Evolutionary conservation across 2,329 filamentous ascomycete species (phyloP).

Genomic region (Aspergillus ibericus): DNA sequence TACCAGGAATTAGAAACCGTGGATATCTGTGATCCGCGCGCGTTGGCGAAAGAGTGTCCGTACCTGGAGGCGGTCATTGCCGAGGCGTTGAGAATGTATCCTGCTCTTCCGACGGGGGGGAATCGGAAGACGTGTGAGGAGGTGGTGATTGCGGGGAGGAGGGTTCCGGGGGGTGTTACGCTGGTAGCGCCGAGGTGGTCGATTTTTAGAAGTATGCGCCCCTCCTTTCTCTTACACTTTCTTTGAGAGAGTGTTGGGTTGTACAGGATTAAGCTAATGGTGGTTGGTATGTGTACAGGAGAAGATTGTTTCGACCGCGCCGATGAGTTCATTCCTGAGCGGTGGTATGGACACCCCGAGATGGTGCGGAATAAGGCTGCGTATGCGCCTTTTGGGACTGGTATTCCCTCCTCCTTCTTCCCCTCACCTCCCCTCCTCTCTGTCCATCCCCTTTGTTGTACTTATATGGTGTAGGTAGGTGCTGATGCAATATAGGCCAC

Average conservation of each 20-base stretch:
- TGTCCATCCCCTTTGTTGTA: not conserved
- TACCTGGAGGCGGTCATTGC: constrained; percentile 16
- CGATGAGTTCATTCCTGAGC: constrained; percentile 18
- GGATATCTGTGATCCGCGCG: constrained; percentile 5
- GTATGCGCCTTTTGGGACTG: constrained; percentile 19
- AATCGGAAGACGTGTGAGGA: constrained; percentile 15
- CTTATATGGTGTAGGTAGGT: not conserved
- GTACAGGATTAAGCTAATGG: not conserved
- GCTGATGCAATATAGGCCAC: constrained; percentile 4
- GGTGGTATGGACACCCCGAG: constrained; percentile 15
- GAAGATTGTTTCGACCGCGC: constrained; percentile 16
- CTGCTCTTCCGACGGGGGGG: constrained; percentile 16
- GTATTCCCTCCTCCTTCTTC: constrained; percentile 1
- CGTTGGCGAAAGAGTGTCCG: constrained; percentile 1
- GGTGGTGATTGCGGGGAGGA: constrained; percentile 12
- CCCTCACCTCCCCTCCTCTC: not conserved
- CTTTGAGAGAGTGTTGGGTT: not conserved
- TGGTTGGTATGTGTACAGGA: not conserved
- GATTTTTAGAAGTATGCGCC: constrained; percentile 15
- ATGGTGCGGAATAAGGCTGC: constrained; percentile 16
- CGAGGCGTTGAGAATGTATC: constrained; percentile 20
- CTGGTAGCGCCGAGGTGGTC: constrained; percentile 18
- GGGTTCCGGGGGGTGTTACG: constrained; percentile 20
- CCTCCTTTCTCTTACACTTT: not conserved
- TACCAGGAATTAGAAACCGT: not conserved